Base-by-base conservation (phyloP, 2,329 filamentous ascomycete species). In the Graphilbum fragrans region DNA sequence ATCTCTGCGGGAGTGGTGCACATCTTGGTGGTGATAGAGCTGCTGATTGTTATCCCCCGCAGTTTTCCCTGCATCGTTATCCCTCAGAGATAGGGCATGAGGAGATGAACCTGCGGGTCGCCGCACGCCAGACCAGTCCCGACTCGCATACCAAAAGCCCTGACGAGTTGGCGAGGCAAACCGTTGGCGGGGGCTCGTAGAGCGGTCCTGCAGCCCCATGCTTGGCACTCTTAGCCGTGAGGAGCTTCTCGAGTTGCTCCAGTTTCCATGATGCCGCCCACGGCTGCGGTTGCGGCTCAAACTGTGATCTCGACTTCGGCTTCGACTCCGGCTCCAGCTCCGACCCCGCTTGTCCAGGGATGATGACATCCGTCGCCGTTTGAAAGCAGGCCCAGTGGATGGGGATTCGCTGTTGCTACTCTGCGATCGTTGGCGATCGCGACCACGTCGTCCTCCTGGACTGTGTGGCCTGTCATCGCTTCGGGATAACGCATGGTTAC, bases 281-380 rank as follows among this genome's bases (percentile, higher is more conserved):
- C 49, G 43, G 29, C 45, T 38, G 14, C 35, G 54, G 53, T 25
- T 47, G 44, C 47, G 50, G 35, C 43, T 29, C 12, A 20, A 34
- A 16, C 34, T 36, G 11, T 25, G 37, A 18, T 43, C 39, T 4
- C 46, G 45, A 25, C 57, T 61, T n/a, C 51, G 52, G 42, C 58
- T 62, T 22, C 55, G 50, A 35, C 50, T 56, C 2, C 50, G 41
- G 23, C 40, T 43, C n/a, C 48, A 43, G 31, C 45, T 19, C 25
- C 37, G 54, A 53, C 22, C 46, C 43, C 46, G 48, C 36, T 53
- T 55, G 4, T 48, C 53, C 14, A 27, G 52, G 4, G 63, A 63
- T 11, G 47, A 44, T 17, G 63, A 63, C n/a, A 62, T 45, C 2
- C 64, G 58, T 18, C 57, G 56, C 35, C 62, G 55, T 47, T 67